Conservation (phyloP, 108 stramenopile genomes). For the Chaetoceros tenuissimus region DNA sequence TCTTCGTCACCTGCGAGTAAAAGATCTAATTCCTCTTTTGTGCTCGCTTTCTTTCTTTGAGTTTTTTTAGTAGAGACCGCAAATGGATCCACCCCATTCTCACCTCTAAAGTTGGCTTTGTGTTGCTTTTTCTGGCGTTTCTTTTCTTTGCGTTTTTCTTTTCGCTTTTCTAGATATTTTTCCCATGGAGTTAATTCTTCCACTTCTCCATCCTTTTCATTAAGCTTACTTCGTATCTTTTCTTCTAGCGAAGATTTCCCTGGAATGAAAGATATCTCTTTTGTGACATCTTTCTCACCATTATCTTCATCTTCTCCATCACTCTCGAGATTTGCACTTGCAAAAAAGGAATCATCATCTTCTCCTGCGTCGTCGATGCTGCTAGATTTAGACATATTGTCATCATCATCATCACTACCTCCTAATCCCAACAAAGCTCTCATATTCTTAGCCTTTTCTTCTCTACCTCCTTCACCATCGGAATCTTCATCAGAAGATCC, state of each 20-base stretch:
- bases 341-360: constrained; percentile 14
- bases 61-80: constrained; percentile 8
- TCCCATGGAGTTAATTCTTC: constrained; percentile 75
- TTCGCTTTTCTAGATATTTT: constrained; percentile 79
- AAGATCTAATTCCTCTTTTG: constrained; percentile 64
- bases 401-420: constrained; percentile 44
- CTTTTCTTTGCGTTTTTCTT: constrained; percentile 69
- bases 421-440: constrained; percentile 35
- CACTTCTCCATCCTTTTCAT: constrained; percentile 20
- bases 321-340: constrained; percentile 2
- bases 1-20: constrained; percentile 75
- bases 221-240: constrained; percentile 64
- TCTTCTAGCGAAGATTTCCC: constrained; percentile 55
- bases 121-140: constrained; percentile 31
- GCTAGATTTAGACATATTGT: no score
- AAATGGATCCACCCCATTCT: neutral
- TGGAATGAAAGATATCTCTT: constrained; percentile 54
- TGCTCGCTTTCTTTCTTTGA: constrained; percentile 22
- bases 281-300: constrained; percentile 27
- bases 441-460: constrained; percentile 23
- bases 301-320: constrained; percentile 26
- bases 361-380: constrained; percentile 15
- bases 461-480: constrained; percentile 10
- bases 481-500: constrained; percentile 54
- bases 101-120: constrained; percentile 1